Percentiles rank a stretch among this genome's conserved stretches.
Conservation (phyloP, 805 yeast species). For the Wickerhamiella shivajii region DNA sequence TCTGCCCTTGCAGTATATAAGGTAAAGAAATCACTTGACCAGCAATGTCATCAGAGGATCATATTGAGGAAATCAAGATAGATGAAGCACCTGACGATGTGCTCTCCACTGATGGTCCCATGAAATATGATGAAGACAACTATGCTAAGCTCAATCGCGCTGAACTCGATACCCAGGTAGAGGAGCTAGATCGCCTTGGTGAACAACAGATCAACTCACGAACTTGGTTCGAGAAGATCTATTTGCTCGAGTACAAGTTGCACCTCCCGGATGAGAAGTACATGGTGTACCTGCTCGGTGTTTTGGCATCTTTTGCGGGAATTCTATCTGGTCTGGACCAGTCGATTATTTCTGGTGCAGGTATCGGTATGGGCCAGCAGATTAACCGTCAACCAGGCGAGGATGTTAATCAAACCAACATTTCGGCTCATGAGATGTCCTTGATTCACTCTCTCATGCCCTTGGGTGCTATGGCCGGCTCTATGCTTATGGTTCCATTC, state of each 20-base stretch:
- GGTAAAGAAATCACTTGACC: too few species aligned
- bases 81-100: too few species aligned
- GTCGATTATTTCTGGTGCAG: slow-evolving; percentile 51
- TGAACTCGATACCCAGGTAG: slow-evolving; percentile 3
- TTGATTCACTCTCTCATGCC: slow-evolving; percentile 49
- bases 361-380: slow-evolving; percentile 33
- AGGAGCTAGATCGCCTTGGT: slow-evolving; percentile 5
- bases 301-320: slow-evolving; percentile 50
- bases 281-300: slow-evolving; percentile 37
- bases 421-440: slow-evolving; percentile 33
- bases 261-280: slow-evolving; percentile 32
- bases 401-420: too few species aligned
- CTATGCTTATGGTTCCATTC: slow-evolving; percentile 43
- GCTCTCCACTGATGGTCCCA: not conserved
- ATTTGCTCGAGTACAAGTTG: slow-evolving; percentile 6
- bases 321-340: slow-evolving; percentile 54
- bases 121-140: slow-evolving; percentile 5
- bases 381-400: slow-evolving; percentile 18
- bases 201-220: slow-evolving; percentile 1
- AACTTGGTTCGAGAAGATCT: slow-evolving; percentile 2
- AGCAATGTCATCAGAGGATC: too few species aligned
- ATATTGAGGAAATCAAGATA: too few species aligned
- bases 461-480: slow-evolving; percentile 53
- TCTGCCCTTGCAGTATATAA: too few species aligned
- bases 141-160: slow-evolving; percentile 8